These are phyloP conservation scores for Handroanthus guayacan DNA, from an alignment of 257 asterid genomes.

Conservation along the genomic window DNA sequence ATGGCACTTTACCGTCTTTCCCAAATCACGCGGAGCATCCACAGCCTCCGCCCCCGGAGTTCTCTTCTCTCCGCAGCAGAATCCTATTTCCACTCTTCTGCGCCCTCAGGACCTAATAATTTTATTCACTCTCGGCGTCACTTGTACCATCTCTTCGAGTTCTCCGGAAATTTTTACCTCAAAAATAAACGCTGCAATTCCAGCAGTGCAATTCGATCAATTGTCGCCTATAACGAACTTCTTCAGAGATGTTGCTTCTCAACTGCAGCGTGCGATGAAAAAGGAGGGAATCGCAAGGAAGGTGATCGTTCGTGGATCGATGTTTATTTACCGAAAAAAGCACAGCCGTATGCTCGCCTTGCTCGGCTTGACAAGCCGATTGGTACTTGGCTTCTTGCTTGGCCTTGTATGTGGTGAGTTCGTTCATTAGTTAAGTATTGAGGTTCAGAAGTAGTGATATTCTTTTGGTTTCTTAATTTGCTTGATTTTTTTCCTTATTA, in stretches of 20 bases:
- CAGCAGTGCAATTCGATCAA: conserved; percentile 31
- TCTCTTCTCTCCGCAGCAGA: conserved; percentile 35
- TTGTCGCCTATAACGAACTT: conserved; percentile 43
- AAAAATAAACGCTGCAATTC: conserved; percentile 28
- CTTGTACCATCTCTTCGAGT: conserved; percentile 26
- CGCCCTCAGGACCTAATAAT: conserved; percentile 13
- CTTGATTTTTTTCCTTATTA: neutral
- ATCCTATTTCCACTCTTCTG: conserved; percentile 18
- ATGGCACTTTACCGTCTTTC: conserved; percentile 45
- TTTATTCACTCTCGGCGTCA: conserved; percentile 27
- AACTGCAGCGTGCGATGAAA: conserved; percentile 41
- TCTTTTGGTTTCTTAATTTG: neutral
- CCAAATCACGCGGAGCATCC: conserved; percentile 41
- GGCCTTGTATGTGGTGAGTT: conserved; percentile 95
- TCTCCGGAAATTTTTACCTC: conserved; percentile 25
- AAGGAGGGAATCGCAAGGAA: conserved; percentile 34
- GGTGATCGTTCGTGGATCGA: conserved; percentile 72
- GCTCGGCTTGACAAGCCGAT: conserved; percentile 93
- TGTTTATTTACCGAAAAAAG: conserved; percentile 67
- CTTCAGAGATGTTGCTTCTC: conserved; percentile 48
- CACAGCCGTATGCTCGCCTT: conserved; percentile 73
- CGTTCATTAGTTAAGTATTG: neutral
- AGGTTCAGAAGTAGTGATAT: neutral
- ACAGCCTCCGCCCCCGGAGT: conserved; percentile 31
- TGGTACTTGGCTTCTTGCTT: conserved; percentile 95